Conservation (phyloP, 805 yeast genomes). For the Saccharomyces kudriavzevii region DNA sequence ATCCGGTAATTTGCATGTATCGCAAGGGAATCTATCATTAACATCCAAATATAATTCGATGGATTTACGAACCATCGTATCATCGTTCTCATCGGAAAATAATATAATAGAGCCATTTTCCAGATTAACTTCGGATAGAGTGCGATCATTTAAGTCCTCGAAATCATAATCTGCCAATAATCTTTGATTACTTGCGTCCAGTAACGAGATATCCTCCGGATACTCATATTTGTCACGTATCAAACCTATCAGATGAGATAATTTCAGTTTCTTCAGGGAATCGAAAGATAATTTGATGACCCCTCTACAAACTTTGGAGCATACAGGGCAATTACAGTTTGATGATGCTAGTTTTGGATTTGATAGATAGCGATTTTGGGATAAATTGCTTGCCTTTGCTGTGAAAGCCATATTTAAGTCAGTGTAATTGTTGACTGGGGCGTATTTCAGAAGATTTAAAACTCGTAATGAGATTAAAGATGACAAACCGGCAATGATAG, state of each 20-base stretch:
- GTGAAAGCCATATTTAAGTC: constrained; percentile 42
- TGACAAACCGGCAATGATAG: constrained; percentile 85
- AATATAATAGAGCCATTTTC: constrained; percentile 53
- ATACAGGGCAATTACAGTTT: constrained; percentile 64
- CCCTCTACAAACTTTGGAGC: constrained; percentile 47
- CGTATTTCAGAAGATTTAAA: constrained; percentile 30
- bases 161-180: constrained; percentile 80
- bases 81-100: constrained; percentile 75
- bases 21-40: constrained; percentile 8
- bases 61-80: constrained; percentile 36
- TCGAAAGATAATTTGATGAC: constrained; percentile 31
- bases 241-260: constrained; percentile 45
- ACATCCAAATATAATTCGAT: constrained; percentile 50
- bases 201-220: constrained; percentile 30
- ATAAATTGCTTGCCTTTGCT: constrained; percentile 39
- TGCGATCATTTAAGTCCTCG: constrained; percentile 58
- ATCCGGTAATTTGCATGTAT: constrained; percentile 27
- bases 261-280: constrained; percentile 27
- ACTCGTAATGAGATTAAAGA: constrained; percentile 62
- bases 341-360: constrained; percentile 55
- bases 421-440: constrained; percentile 31
- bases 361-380: constrained; percentile 48
- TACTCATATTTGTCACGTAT: constrained; percentile 46
- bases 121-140: constrained; percentile 48
- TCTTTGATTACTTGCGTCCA: constrained; percentile 35